A percentile compares a stretch with the other conserved stretches of the same genome.
phyloP scores from a whole-genome alignment of 2,329 filamentous ascomycete genomes.

The Colletotrichum godetiae region DNA sequence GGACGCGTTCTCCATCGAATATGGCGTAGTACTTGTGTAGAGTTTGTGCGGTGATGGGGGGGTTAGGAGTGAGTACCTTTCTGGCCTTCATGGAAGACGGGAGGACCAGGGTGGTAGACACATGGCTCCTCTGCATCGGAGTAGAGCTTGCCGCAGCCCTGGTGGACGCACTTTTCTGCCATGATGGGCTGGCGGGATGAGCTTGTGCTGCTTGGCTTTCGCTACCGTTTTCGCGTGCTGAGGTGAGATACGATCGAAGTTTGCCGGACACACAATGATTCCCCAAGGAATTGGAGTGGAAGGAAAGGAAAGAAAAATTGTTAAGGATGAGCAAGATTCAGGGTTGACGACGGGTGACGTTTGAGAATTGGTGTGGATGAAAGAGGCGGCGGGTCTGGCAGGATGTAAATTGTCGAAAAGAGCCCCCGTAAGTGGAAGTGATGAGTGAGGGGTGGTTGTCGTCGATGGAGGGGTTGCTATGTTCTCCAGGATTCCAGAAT shows the following conservation, averaged over 20 bases:
- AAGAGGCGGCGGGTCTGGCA: conserved; percentile 6
- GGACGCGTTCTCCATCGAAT: conserved; percentile 23
- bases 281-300: not conserved
- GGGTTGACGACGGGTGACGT: conserved; percentile 15
- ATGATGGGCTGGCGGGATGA: conserved; percentile 52
- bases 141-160: conserved; percentile 92
- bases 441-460: conserved; percentile 26
- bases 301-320: not conserved
- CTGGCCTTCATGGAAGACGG: conserved; percentile 96
- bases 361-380: conserved; percentile 13
- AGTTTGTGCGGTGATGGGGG: conserved; percentile 10
- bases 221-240: conserved; percentile 24
- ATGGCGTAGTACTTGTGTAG: conserved; percentile 16
- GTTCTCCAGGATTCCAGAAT: conserved; percentile 39
- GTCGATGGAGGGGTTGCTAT: conserved; percentile 35
- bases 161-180: conserved; percentile 93
- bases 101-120: conserved; percentile 91
- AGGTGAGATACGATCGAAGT: not conserved
- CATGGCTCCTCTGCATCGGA: conserved; percentile 86
- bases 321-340: not conserved
- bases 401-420: conserved; percentile 25
- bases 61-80: conserved; percentile 75
- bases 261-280: not conserved
- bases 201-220: conserved; percentile 11
- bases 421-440: conserved; percentile 6